A percentile compares a stretch with the other conserved stretches of the same genome.
Evolutionary conservation across 805 yeast species (phyloP).

Genomic region (Candida pseudoglaebosa): DNA sequence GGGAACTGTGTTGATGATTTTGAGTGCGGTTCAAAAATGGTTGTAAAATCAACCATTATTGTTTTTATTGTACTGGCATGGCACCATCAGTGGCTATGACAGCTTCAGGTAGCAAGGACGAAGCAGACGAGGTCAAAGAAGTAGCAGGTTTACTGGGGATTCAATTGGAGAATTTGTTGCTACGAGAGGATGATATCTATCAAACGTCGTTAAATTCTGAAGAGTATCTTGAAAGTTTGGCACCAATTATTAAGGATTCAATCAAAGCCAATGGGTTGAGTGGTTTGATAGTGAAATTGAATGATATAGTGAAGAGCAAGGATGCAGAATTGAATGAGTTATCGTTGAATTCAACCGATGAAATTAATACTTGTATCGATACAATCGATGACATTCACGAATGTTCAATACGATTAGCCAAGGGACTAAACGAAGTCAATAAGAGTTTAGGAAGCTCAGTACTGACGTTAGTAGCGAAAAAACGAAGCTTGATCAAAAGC

Average conservation of each 20-base stretch:
- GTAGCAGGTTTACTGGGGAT: slow-evolving; percentile 10
- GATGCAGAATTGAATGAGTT: slow-evolving; percentile 60
- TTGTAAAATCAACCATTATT: too few relatives aligned
- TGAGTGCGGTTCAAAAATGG: too few relatives aligned
- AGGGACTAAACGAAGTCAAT: slow-evolving; percentile 55
- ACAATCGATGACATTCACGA: slow-evolving; percentile 59
- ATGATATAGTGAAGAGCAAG: slow-evolving; percentile 52
- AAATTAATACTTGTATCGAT: slow-evolving; percentile 54
- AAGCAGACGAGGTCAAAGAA: not conserved
- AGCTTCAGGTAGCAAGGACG: slow-evolving; percentile 8
- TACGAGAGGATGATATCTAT: slow-evolving; percentile 40
- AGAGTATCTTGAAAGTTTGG: slow-evolving; percentile 74
- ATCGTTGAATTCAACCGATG: slow-evolving; percentile 58
- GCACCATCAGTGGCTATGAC: slow-evolving; percentile 12
- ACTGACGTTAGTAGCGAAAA: slow-evolving; percentile 55
- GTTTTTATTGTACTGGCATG: slow-evolving; percentile 3
- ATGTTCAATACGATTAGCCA: slow-evolving; percentile 52
- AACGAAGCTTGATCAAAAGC: slow-evolving; percentile 53
- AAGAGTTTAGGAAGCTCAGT: slow-evolving; percentile 62
- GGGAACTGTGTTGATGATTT: too few relatives aligned
- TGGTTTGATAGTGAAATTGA: slow-evolving; percentile 52
- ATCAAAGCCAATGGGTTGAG: slow-evolving; percentile 51
- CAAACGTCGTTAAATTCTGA: slow-evolving; percentile 51
- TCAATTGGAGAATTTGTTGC: slow-evolving; percentile 34
- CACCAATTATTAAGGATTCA: slow-evolving; percentile 68